phyloP scores from a whole-genome alignment of 306 rosid genomes.

The Prunus armeniaca region DNA sequence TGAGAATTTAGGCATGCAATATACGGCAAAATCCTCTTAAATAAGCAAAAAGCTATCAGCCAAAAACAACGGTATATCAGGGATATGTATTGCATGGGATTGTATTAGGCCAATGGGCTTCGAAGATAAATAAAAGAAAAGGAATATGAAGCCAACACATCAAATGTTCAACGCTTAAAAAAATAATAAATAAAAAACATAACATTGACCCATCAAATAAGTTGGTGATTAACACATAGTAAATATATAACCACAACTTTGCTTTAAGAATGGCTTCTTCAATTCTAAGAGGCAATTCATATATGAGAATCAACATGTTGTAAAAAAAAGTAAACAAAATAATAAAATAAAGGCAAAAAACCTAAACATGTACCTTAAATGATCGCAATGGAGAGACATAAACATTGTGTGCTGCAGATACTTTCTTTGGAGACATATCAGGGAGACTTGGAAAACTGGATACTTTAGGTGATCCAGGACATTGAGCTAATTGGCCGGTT shows the following conservation, averaged over 20 bases:
- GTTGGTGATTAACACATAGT: neutral
- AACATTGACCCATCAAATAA: neutral
- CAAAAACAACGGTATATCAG: neutral
- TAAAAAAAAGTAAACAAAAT: neutral
- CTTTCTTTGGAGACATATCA: constrained; percentile 99
- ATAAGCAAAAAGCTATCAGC: neutral
- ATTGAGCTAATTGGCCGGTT: constrained; percentile 51
- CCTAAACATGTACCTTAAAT: constrained; percentile 67
- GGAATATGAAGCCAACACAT: neutral
- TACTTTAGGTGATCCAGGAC: constrained; percentile 92
- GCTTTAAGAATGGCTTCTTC: neutral
- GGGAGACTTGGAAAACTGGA: constrained; percentile 92
- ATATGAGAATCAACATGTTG: constrained; percentile 1
- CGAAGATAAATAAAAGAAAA: neutral
- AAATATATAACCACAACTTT: neutral
- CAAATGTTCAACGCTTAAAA: neutral
- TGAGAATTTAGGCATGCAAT: neutral
- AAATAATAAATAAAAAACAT: no score
- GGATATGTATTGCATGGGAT: neutral
- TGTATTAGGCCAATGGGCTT: neutral
- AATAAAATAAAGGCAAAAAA: neutral
- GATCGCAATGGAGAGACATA: constrained; percentile 95
- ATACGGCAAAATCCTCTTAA: neutral
- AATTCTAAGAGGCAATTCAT: neutral
- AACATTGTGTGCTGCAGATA: constrained; percentile 88